Evolutionary conservation across 352 stramenopile genomes (phyloP), one percentile per base, ranked within the genome.

Genomic region (Globisporangium nodosum): DNA sequence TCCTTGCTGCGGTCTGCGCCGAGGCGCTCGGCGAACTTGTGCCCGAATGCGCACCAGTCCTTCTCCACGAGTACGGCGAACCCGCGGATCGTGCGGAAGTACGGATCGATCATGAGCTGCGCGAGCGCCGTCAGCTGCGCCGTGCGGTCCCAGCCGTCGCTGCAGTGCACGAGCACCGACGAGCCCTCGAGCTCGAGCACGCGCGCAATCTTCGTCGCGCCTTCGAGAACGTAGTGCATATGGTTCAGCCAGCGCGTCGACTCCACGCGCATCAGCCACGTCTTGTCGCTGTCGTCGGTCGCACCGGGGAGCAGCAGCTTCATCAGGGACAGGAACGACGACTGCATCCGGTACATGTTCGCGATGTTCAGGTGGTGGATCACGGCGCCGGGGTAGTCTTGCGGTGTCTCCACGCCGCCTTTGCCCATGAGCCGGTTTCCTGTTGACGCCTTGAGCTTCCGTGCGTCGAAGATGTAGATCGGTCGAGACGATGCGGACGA

Each of bases 261-360:
- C 60, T 92, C 82, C 20, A 92, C 63, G 58, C 70, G 87, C 4
- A 84, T 74, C 54, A 85, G 56, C 76, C 78, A 95, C 11, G 76
- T 71, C 49, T 82, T 80, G 48, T 91, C 82, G 24, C 73, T 71
- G 54, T 92, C 82, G 1, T 88, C 79, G 24, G 79, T 58, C 33
- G 78, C 79, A 31, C 76, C 76, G 43, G 80, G 78, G 20, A 90
- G 51, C 24, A 89, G 65, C 12, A 94, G 64, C 63, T 92, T 92
- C 54, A 91, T 67, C 9, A 94, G 51, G 8, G 74, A 71, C 59
- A 79, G 69, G 48, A 84, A 86, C 20, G 84, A 86, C 50, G 81
- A 89, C 62, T 92, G 83, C 80, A 98, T 94, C 2, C 82, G 88
- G 61, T 98, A 96, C 78, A 98, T 98, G 70, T 98, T 97, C 16